Percentiles rank a stretch among this genome's conserved stretches.
These are phyloP conservation scores for Corylus americana DNA, from an alignment of 306 rosid genomes.

Conservation along the genomic window DNA sequence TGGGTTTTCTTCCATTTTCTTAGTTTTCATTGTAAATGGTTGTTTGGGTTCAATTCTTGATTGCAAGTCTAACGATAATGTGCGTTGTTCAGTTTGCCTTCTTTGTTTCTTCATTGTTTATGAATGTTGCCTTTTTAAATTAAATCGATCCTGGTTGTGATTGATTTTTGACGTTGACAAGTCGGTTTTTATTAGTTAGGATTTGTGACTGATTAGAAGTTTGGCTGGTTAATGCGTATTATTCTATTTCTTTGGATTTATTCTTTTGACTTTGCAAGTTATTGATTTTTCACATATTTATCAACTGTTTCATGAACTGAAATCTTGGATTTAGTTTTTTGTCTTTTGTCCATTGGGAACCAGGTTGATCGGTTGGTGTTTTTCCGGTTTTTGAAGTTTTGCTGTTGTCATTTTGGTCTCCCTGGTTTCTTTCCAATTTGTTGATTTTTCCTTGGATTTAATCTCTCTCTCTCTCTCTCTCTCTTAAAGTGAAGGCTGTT, in stretches of 20 bases:
- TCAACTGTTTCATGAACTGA: not conserved
- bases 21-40: not conserved
- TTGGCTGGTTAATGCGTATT: not conserved
- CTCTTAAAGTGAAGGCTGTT: not conserved
- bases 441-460: not conserved
- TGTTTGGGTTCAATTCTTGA: conserved; percentile 3
- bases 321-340: not conserved
- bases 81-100: not conserved
- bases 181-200: not conserved
- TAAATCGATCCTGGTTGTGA: not conserved
- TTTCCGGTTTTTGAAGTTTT: not conserved
- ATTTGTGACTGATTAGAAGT: not conserved
- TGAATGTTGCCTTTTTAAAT: not conserved
- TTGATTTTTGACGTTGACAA: not conserved
- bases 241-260: not conserved
- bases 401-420: not conserved
- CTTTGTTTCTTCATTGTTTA: not conserved
- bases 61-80: not conserved
- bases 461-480: not conserved
- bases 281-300: not conserved
- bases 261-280: not conserved
- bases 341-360: not conserved
- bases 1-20: conserved; percentile 1
- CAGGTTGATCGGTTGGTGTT: not conserved
- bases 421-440: not conserved